Conservation (phyloP, 176 grass and related monocot species). For the Oryza meyeriana region DNA sequence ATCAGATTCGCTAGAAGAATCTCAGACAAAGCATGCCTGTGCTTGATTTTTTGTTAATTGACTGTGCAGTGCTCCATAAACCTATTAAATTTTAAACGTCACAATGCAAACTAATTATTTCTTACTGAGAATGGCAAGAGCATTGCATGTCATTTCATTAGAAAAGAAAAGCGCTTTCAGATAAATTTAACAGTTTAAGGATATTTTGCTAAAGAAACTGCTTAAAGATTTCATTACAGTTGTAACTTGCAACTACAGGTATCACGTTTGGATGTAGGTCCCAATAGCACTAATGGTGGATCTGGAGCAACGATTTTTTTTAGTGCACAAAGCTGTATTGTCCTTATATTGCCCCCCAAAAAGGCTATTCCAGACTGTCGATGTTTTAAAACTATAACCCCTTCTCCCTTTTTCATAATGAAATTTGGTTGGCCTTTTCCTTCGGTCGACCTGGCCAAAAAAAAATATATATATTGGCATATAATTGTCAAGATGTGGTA, state of each 20-base stretch:
- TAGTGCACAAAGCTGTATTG: background rate
- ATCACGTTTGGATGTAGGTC: background rate
- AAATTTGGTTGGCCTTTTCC: too few species aligned
- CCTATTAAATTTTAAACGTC: background rate
- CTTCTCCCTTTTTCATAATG: too few species aligned
- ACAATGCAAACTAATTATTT: background rate
- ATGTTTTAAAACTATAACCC: too few species aligned
- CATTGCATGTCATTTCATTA: background rate
- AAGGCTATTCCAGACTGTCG: background rate
- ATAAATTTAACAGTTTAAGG: background rate
- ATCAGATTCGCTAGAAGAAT: conserved; percentile 32
- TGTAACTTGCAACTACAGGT: background rate
- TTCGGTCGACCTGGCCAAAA: too few species aligned
- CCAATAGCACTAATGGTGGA: background rate
- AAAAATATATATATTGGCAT: background rate
- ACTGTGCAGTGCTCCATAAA: background rate
- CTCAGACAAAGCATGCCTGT: conserved; percentile 18
- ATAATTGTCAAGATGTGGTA: background rate
- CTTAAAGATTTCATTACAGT: conserved; percentile 11
- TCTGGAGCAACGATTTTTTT: background rate
- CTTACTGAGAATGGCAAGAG: background rate
- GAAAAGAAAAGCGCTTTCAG: background rate
- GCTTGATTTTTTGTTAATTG: conserved; percentile 17
- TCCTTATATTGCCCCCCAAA: background rate
- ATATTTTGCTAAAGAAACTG: background rate